Evolutionary conservation across 495 filamentous ascomycete genomes (phyloP).

Genomic region (Choiromyces venosus): DNA sequence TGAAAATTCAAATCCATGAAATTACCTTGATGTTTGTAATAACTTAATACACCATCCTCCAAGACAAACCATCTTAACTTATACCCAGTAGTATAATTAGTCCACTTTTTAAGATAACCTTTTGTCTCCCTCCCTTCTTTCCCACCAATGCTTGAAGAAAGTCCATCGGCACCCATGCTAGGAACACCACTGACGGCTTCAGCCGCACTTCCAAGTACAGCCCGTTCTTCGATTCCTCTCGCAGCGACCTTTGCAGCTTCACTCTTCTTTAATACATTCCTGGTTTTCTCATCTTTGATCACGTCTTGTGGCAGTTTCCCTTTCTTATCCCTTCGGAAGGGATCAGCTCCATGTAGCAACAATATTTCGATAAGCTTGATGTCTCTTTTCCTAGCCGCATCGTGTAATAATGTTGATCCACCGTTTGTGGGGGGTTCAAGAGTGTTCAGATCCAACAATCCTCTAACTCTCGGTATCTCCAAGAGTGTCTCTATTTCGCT

Average conservation of each 20-base stretch:
- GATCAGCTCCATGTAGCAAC: conserved; percentile 92
- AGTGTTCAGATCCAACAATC: conserved; percentile 81
- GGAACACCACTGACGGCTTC: conserved; percentile 48
- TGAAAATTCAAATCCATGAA: neutral
- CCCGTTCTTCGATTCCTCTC: conserved; percentile 92
- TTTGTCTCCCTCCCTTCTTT: conserved; percentile 95
- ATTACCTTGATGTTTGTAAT: conserved; percentile 92
- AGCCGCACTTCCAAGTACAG: conserved; percentile 73
- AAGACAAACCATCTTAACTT: conserved; percentile 97
- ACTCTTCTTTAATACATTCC: conserved; percentile 81
- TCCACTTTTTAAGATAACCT: conserved; percentile 98
- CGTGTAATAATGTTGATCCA: conserved; percentile 78
- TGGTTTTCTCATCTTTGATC: conserved; percentile 87
- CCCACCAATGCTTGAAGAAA: conserved; percentile 52
- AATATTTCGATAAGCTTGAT: conserved; percentile 78
- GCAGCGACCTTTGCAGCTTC: conserved; percentile 92
- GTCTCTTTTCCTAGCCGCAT: conserved; percentile 83
- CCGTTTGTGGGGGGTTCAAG: conserved; percentile 80
- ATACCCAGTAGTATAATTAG: conserved; percentile 93
- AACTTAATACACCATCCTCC: conserved; percentile 94
- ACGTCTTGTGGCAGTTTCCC: conserved; percentile 95
- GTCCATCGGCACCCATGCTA: conserved; percentile 53
- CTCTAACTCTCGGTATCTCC: conserved; percentile 76
- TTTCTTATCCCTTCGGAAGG: conserved; percentile 88
- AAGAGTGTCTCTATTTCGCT: conserved; percentile 68